Conservation (phyloP, 2,329 filamentous ascomycete species). For the Neonectria sp. region DNA sequence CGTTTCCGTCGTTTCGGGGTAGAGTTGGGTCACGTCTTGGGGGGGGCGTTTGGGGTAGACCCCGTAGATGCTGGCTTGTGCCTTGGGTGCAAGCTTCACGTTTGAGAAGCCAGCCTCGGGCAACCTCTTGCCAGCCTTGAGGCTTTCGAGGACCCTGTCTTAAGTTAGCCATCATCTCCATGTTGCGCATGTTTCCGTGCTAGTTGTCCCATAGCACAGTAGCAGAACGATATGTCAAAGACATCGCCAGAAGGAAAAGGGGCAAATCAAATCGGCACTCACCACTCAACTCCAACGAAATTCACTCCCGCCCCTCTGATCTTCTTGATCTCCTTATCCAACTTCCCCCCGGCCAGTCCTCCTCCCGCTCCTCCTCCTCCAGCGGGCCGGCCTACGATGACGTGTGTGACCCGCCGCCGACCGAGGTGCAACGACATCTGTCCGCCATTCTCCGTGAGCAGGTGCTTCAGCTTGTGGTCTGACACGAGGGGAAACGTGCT, state of each 20-base stretch:
- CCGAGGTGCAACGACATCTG: conserved; percentile 79
- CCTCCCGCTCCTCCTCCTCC: conserved; percentile 73
- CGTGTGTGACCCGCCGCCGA: conserved; percentile 84
- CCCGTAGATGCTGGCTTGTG: conserved; percentile 76
- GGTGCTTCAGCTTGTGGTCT: conserved; percentile 87
- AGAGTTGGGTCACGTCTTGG: conserved; percentile 18
- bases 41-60: conserved; percentile 54
- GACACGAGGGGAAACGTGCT: conserved; percentile 86
- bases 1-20: neutral
- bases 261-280: conserved; percentile 16
- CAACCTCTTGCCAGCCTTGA: conserved; percentile 81
- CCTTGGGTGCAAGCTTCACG: conserved; percentile 72
- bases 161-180: conserved; percentile 9
- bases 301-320: conserved; percentile 79
- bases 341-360: conserved; percentile 82
- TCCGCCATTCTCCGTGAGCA: conserved; percentile 83
- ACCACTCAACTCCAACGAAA: conserved; percentile 88
- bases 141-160: conserved; percentile 83
- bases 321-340: conserved; percentile 83
- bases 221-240: neutral
- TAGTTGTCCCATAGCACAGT: neutral
- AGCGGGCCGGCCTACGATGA: conserved; percentile 79
- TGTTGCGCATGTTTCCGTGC: neutral
- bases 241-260: neutral
- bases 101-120: conserved; percentile 81